Conservation (phyloP, 2,329 filamentous ascomycete genomes). For the Exutisphaerella laricina region DNA sequence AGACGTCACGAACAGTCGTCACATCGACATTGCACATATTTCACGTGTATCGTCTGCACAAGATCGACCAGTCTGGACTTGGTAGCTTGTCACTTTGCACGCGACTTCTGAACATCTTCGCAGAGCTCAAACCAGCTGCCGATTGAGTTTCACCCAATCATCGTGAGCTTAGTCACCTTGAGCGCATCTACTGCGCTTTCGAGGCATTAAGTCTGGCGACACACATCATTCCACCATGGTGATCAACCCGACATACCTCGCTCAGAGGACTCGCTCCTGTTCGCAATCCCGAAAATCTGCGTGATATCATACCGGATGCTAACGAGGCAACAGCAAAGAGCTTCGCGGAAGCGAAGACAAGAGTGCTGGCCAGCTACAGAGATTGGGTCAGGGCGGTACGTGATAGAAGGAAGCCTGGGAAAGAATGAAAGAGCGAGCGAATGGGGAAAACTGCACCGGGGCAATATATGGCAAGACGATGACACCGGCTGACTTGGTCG, state of each 20-base stretch:
- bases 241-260: conserved; percentile 90
- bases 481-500: neutral
- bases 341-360: conserved; percentile 79
- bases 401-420: neutral
- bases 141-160: neutral
- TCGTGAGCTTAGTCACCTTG: neutral
- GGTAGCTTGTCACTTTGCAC: conserved; percentile 1
- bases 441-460: no score
- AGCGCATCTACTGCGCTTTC: conserved; percentile 1
- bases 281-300: conserved; percentile 18
- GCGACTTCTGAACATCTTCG: conserved; percentile 1
- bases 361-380: conserved; percentile 85
- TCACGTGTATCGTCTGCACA: no score
- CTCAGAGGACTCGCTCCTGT: conserved; percentile 51
- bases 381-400: conserved; percentile 95
- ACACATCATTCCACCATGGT: conserved; percentile 38
- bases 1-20: neutral
- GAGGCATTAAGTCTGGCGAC: conserved; percentile 3
- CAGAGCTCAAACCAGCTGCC: conserved; percentile 1
- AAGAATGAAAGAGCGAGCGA: neutral
- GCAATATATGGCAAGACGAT: no score
- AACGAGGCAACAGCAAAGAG: conserved; percentile 61
- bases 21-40: no score
- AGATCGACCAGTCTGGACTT: no score
- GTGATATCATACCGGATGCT: conserved; percentile 8